phyloP scores from a whole-genome alignment of 371 early-diverging fungal genomes.

The Lichtheimia ornata region DNA sequence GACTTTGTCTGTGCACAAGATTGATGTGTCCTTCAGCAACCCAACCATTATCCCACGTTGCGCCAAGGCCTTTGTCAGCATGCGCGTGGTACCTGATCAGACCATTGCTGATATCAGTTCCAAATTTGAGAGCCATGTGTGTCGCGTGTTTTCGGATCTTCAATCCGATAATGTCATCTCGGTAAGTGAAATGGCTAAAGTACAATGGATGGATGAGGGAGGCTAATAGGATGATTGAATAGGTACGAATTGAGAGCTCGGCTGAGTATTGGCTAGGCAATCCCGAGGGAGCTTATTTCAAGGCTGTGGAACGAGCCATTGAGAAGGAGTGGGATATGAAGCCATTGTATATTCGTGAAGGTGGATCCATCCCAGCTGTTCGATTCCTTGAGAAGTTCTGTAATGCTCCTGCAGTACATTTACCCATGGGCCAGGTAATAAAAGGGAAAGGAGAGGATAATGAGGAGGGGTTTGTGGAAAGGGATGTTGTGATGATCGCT shows the following conservation, averaged over 20 bases:
- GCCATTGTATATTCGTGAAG: slow-evolving; percentile 73
- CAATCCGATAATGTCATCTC: slow-evolving; percentile 57
- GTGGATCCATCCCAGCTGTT: slow-evolving; percentile 84
- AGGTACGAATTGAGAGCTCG: slow-evolving; percentile 61
- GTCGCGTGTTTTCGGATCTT: slow-evolving; percentile 50
- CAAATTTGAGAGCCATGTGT: slow-evolving; percentile 58
- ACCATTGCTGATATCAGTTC: slow-evolving; percentile 59
- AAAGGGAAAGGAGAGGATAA: background rate
- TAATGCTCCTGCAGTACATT: slow-evolving; percentile 71
- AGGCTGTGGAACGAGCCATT: slow-evolving; percentile 69
- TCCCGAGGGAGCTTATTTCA: slow-evolving; percentile 65
- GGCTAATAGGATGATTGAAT: slow-evolving; percentile 1
- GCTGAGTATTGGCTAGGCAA: slow-evolving; percentile 87
- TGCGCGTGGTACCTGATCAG: slow-evolving; percentile 86
- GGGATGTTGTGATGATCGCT: too few species aligned
- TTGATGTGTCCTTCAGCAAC: slow-evolving; percentile 74
- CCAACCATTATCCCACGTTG: slow-evolving; percentile 75
- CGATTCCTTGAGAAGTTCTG: slow-evolving; percentile 79
- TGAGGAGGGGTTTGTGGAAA: too few species aligned
- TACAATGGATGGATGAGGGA: background rate
- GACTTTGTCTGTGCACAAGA: slow-evolving; percentile 78
- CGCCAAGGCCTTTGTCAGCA: slow-evolving; percentile 73
- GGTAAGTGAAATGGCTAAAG: slow-evolving; percentile 20
- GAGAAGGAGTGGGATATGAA: slow-evolving; percentile 66
- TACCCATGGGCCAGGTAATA: slow-evolving; percentile 79